These are phyloP conservation scores for Ophiostoma ulmi DNA, from an alignment of 2,329 filamentous ascomycete genomes.

Conservation along the genomic window DNA sequence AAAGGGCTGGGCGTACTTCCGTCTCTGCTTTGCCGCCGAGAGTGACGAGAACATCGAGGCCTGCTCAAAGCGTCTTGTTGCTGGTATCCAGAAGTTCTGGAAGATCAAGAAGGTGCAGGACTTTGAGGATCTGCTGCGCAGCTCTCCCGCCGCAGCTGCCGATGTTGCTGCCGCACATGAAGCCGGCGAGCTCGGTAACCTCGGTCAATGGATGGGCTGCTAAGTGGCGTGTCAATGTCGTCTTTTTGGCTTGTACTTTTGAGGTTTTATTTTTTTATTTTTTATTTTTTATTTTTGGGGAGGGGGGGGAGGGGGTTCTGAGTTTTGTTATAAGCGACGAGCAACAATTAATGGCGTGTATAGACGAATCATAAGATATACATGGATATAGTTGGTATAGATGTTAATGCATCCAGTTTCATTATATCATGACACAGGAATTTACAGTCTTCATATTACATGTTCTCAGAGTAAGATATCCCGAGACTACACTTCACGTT, in stretches of 20 bases:
- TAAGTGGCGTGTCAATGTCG: not conserved
- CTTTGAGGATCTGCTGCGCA: slow-evolving; percentile 58
- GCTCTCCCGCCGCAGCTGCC: slow-evolving; percentile 30
- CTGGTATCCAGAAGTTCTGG: slow-evolving; percentile 72
- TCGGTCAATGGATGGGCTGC: slow-evolving; percentile 30
- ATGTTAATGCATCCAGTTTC: not conserved
- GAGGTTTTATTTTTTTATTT: not conserved
- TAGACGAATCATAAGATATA: not conserved
- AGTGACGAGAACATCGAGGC: slow-evolving; percentile 61
- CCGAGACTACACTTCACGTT: not conserved
- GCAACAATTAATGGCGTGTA: not conserved
- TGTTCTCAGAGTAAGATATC: too few species aligned
- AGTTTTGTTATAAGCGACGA: not conserved
- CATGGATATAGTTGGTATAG: not conserved
- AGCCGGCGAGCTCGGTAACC: slow-evolving; percentile 31
- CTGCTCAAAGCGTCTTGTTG: slow-evolving; percentile 59
- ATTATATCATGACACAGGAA: too few species aligned
- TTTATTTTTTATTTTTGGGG: too few species aligned
- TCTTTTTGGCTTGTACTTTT: not conserved
- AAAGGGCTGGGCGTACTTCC: slow-evolving; percentile 65
- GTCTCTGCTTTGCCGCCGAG: slow-evolving; percentile 82
- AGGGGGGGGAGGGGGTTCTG: too few species aligned
- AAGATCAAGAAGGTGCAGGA: slow-evolving; percentile 60
- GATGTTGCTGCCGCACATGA: slow-evolving; percentile 24
- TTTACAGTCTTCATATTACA: too few species aligned